Percentiles rank a stretch among this genome's conserved stretches.
phyloP scores from a whole-genome alignment of 1,139 yeast species.

The Debaryomyces sp. region DNA sequence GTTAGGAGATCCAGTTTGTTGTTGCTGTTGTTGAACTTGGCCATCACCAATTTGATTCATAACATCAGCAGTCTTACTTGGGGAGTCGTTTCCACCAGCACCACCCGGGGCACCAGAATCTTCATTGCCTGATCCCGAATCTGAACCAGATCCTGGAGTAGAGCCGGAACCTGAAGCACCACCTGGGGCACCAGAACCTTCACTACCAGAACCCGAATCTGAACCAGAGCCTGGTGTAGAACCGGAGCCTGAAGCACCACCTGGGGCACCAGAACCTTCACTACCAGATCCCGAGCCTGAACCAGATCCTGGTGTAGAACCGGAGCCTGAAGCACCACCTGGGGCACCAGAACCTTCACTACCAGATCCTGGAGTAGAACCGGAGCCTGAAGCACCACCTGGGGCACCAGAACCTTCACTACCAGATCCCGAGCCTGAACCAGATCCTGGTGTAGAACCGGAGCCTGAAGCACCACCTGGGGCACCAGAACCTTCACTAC shows the following conservation, averaged over 20 bases:
- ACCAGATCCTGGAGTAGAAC: conserved; percentile 14
- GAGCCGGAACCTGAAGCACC: conserved; percentile 28
- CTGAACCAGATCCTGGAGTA: conserved; percentile 15
- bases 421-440: neutral
- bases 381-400: conserved; percentile 27
- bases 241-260: conserved; percentile 10
- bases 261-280: conserved; percentile 9
- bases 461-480: conserved; percentile 18
- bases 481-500: neutral
- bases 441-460: conserved; percentile 9
- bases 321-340: neutral
- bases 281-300: neutral
- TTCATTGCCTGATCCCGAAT: neutral
- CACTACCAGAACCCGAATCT: neutral
- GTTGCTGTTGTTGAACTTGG: conserved; percentile 36
- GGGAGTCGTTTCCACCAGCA: neutral
- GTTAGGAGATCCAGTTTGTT: conserved; percentile 25
- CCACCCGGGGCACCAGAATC: conserved; percentile 13
- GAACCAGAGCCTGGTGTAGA: neutral
- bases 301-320: neutral
- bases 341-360: conserved; percentile 18
- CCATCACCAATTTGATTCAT: conserved; percentile 39
- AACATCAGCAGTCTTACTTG: conserved; percentile 22
- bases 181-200: neutral
- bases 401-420: neutral